Evolutionary conservation across 208 protist species (phyloP), one percentile per base, ranked within the genome.

Genomic region (Leishmania tropica): DNA sequence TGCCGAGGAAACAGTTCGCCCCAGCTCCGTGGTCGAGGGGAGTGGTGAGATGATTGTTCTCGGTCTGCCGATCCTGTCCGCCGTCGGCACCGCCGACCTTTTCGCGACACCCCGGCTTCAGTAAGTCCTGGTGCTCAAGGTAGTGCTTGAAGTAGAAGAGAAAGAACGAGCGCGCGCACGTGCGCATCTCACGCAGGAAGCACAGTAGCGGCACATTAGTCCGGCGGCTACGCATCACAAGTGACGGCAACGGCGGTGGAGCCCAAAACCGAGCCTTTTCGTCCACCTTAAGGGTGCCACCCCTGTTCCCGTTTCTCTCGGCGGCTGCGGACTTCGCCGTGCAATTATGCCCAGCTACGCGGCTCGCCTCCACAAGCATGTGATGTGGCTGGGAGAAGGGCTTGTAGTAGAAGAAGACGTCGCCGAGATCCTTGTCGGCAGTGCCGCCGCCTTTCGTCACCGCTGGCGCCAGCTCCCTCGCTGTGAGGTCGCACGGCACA

Each of bases 191-290:
- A 1, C 92, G 92, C 76, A 95, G 76, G 79, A 94, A 93, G 83
- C 92, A 95, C 42, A 95, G 85, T 35, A 94, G 88, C 15, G 92
- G 90, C 62, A 95, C 90, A 78, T 95, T 92, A 60, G 92, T 89
- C 68, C 89, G 88, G 48, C 87, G 79, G 54, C 75, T 80, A 56
- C 89, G 87, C 42, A 90, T 80, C 7, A 81, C 45, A 5, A 86
- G n/a, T 11, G 81, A 73, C 10, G 75, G 11, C 19, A 88, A 62
- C 70, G 85, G 85, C 10, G 81, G 81, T 6, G 85, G 81, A 0
- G 85, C 85, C 85, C 83, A 86, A 53, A 79, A 78, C 13, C 42
- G 75, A 8, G 35, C 37, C 28, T 48, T 83, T 28, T 76, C 72
- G 28, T 37, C 48, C 72, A 53, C 8, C 21, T 47, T 8, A 2